Evolutionary conservation across 768 basidiomycete species (phyloP).

Genomic region (Candolleomyces efflorescens): DNA sequence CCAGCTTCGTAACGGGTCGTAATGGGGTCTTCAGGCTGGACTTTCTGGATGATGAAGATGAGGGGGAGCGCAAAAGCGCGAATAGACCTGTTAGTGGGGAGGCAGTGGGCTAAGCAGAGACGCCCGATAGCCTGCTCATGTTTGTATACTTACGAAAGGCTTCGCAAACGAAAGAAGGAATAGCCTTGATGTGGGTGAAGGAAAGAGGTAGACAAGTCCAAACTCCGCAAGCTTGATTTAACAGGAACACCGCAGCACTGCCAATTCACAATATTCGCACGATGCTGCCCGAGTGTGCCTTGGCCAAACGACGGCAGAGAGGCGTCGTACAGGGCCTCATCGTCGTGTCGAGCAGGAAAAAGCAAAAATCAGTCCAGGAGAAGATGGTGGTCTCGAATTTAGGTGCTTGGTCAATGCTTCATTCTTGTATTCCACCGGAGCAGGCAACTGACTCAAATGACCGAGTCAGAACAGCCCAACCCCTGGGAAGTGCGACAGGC

Average conservation of each 20-base stretch:
- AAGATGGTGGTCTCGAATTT: too few species aligned
- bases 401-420: too few species aligned
- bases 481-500: too few species aligned
- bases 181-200: neutral
- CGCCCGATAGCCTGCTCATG: neutral
- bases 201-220: neutral
- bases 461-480: too few species aligned
- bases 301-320: too few species aligned
- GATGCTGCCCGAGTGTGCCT: neutral
- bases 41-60: neutral
- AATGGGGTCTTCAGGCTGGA: neutral
- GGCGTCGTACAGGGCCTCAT: too few species aligned
- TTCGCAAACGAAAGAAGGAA: neutral
- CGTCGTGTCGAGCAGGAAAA: too few species aligned
- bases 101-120: neutral
- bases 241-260: neutral
- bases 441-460: too few species aligned
- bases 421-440: too few species aligned
- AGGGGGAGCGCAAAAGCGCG: neutral
- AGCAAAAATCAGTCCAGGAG: too few species aligned
- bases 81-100: neutral
- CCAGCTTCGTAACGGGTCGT: conserved; percentile 6
- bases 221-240: neutral
- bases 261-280: neutral
- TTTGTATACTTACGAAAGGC: neutral